Base-by-base conservation (phyloP, 768 basidiomycete genomes). In the Phylloporus arenicola region DNA sequence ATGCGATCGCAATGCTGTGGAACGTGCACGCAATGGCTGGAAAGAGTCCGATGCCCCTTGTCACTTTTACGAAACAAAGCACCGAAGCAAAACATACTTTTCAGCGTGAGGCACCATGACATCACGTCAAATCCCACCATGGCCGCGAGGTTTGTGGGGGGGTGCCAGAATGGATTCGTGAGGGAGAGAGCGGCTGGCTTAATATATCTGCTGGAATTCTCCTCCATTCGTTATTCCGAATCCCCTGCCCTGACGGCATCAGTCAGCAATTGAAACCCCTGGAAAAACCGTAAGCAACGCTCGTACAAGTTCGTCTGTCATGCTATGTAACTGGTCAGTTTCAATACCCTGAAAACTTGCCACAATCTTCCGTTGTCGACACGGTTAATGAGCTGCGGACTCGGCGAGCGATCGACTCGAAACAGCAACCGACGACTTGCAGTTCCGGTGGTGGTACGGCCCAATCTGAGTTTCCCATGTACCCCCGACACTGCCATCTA, bases 1-100 rank as follows among this genome's bases (percentile, higher is more conserved):
- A 49, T 14, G 48, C 29, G 16, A 68, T 60, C 19, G 64, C 64
- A 2, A 56, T 42, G 2, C 51, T n/a, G 3, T 67, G 64, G 14
- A 54, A 57, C 6, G 37, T 24, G 19, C 35, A 40, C 9, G 50
- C 54, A 37, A 57, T 42, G 22, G 60, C 61, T 68, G 24, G 30
- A 25, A 34, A 25, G 13, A 29, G 9, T 11, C 7, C 30, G 9
- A 19, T 7, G 19, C 7, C 20, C 40, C 10, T 24, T 30, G 22
- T 29, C 31, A 38, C 8, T 22, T 41, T 19, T 16, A 30, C n/a
- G 13, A 13, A 20, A 46, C 27, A 47, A 45, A 11, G 13, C 29
- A 14, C 9, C 8, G n/a, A 20, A 4, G 17, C 10, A 11, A 19
- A 14, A 42, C 41, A 24, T 39, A 64, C 61, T 40, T 43, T 64